These are phyloP conservation scores for Puccinia triticina DNA, from an alignment of 1,284 basidiomycete species.

Conservation along the genomic window DNA sequence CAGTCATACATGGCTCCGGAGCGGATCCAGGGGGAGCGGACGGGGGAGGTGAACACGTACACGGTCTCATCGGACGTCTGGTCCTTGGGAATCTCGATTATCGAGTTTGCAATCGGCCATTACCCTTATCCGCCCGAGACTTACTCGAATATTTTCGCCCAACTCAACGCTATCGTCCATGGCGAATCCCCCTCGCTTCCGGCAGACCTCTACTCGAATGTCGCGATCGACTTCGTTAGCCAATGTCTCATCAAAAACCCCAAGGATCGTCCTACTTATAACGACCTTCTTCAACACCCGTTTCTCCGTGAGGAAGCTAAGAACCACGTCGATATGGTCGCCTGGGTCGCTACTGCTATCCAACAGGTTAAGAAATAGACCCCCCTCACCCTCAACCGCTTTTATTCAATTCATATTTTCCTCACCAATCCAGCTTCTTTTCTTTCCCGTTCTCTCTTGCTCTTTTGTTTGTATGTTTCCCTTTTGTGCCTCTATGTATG, in stretches of 20 bases:
- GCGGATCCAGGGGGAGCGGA: slow-evolving; percentile 90
- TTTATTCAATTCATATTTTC: neutral
- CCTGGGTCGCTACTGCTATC: slow-evolving; percentile 56
- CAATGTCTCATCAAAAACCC: slow-evolving; percentile 59
- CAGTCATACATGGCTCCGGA: slow-evolving; percentile 99
- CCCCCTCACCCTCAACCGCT: neutral
- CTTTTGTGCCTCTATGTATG: neutral
- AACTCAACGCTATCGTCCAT: slow-evolving; percentile 92
- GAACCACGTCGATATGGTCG: slow-evolving; percentile 57
- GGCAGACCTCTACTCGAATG: slow-evolving; percentile 57
- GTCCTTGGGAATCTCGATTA: slow-evolving; percentile 94
- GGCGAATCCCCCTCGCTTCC: slow-evolving; percentile 88
- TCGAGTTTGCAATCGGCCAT: slow-evolving; percentile 85
- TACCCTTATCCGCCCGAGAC: slow-evolving; percentile 99
- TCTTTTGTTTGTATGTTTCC: neutral
- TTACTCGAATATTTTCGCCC: slow-evolving; percentile 93
- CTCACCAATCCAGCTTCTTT: neutral
- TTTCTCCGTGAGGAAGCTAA: slow-evolving; percentile 56
- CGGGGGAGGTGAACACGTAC: slow-evolving; percentile 82
- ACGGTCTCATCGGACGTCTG: slow-evolving; percentile 97
- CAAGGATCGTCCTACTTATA: slow-evolving; percentile 58
- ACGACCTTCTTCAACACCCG: slow-evolving; percentile 58
- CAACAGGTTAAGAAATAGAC: slow-evolving; percentile 31
- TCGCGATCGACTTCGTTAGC: slow-evolving; percentile 59
- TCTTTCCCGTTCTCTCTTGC: neutral